Base-by-base conservation (phyloP, 257 asterid species). In the Solanum clarkiae region DNA sequence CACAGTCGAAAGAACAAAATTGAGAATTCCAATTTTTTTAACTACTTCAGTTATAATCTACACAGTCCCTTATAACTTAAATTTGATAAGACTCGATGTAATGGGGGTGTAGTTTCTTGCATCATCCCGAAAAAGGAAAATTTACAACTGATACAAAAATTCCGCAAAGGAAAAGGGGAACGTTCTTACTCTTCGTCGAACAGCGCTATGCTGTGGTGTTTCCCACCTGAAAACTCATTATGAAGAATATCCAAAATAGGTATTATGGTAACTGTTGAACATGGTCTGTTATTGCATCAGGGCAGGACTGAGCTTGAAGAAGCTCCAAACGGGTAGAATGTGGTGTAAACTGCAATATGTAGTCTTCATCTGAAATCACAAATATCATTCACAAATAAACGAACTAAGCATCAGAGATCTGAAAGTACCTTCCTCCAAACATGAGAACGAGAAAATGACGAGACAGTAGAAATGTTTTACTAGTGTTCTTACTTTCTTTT, bases 261-360 rank as follows among this genome's bases (percentile, higher is more conserved):
- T 17, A 81, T 87, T 89, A 90, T 85, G 2, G 2, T 45, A 94
- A 85, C 77, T 91, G 98, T 80, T 89, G 88, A 84, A 93, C 93
- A 72, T 96, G 98, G 65, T 93, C 86, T 44, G 91, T 84, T 84
- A 96, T 93, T 56, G 81, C 93, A 69, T 92, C 96, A 1, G 98
- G 98, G 83, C 99, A 96, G 9, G 98, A 92, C 71, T 90, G 93
- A 82, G 97, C 98, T 89, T 90, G 97, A 84, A 96, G 94, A 81
- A 96, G 98, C 92, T 96, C 99, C 90, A 96, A 88, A 72, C 99
- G 91, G 0, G 84, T 66, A 84, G 88, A 93, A 54, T 95, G 98
- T 16, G 86, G 89, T 0, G 86, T 93, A 83, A 92, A 94, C 88
- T 93, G 97, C 88, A 95, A 88, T 85, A 92, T 90, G 88, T 95